phyloP scores from a whole-genome alignment of 192 early-diverging fungal species.

The Backusella westeae region DNA sequence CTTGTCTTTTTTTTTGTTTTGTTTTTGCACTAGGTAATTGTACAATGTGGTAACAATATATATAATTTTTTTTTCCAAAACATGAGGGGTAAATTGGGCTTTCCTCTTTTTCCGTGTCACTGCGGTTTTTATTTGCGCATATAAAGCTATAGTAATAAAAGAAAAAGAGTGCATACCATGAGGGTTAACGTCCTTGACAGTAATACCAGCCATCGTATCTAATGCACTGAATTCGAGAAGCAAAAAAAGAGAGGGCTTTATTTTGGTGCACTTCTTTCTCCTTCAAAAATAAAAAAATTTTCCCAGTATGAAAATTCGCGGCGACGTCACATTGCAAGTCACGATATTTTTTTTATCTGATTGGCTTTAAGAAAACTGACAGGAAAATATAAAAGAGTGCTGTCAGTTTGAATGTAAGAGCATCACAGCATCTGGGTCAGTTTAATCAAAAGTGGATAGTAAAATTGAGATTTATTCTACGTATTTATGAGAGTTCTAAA shows the following conservation, averaged over 20 bases:
- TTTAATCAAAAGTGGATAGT: too few relatives aligned
- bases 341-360: neutral
- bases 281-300: slow-evolving; percentile 11
- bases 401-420: neutral
- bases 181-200: slow-evolving; percentile 62
- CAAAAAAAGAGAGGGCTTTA: slow-evolving; percentile 19
- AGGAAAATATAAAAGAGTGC: neutral
- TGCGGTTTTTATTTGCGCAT: neutral
- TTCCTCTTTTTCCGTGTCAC: slow-evolving; percentile 1
- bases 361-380: neutral
- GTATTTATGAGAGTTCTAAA: too few relatives aligned
- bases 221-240: slow-evolving; percentile 23
- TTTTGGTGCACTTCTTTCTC: slow-evolving; percentile 1
- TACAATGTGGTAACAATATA: neutral
- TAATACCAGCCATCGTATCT: slow-evolving; percentile 53
- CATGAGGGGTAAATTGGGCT: neutral
- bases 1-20: neutral
- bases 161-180: slow-evolving; percentile 51
- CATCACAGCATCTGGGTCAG: neutral
- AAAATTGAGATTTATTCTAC: too few relatives aligned
- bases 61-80: neutral
- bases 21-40: neutral
- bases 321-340: neutral
- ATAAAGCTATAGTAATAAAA: neutral
- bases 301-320: neutral